phyloP scores from a whole-genome alignment of 2,329 filamentous ascomycete species.

The Pseudocercospora macadamiae region DNA sequence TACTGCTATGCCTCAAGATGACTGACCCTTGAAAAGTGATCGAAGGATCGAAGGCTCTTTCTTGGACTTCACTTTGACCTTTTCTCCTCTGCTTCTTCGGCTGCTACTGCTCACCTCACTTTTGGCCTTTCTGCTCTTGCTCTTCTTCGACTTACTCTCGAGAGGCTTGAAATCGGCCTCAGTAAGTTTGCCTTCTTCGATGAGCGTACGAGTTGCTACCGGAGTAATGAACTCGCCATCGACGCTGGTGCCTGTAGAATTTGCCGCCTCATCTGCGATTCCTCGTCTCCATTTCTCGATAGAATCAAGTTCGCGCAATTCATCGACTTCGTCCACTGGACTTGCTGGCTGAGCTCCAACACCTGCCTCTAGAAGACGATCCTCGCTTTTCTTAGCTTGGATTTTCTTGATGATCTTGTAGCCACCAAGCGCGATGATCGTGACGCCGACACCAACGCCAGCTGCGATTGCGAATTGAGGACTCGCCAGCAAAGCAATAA shows the following conservation, averaged over 20 bases:
- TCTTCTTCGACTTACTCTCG: slow-evolving; percentile 39
- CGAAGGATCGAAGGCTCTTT: slow-evolving; percentile 49
- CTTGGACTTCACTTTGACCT: slow-evolving; percentile 33
- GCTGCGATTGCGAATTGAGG: slow-evolving; percentile 95
- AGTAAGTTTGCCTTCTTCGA: slow-evolving; percentile 50
- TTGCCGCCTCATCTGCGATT: slow-evolving; percentile 60
- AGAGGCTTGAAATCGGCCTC: slow-evolving; percentile 48
- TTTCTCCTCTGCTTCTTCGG: slow-evolving; percentile 23
- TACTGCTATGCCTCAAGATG: slow-evolving; percentile 1
- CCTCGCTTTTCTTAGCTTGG: slow-evolving; percentile 46
- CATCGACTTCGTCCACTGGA: slow-evolving; percentile 50
- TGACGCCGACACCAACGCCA: slow-evolving; percentile 87
- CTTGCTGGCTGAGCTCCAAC: slow-evolving; percentile 19
- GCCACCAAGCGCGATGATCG: slow-evolving; percentile 90
- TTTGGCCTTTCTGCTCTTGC: slow-evolving; percentile 37
- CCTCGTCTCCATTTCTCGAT: slow-evolving; percentile 67
- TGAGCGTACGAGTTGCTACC: slow-evolving; percentile 51
- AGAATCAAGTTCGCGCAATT: slow-evolving; percentile 59
- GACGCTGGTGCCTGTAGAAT: slow-evolving; percentile 61
- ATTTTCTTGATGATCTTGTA: slow-evolving; percentile 97
- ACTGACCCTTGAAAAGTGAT: slow-evolving; percentile 43
- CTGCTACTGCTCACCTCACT: slow-evolving; percentile 27
- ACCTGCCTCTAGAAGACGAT: slow-evolving; percentile 18
- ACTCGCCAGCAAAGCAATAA: slow-evolving; percentile 82
- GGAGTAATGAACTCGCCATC: slow-evolving; percentile 69